Evolutionary conservation across 495 filamentous ascomycete genomes (phyloP).

Genomic region (Glutinoglossum americanum): DNA sequence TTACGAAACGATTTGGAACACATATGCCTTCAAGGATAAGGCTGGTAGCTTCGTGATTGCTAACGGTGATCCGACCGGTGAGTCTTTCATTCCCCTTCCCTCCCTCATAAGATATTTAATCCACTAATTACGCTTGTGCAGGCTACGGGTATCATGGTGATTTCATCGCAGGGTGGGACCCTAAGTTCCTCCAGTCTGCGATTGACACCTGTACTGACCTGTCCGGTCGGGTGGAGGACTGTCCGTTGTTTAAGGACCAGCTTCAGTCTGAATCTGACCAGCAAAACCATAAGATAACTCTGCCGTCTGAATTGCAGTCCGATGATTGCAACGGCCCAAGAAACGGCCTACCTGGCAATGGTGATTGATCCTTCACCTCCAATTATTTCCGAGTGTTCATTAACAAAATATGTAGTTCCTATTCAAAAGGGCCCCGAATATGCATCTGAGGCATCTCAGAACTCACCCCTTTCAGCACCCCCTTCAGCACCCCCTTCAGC

Average conservation of each 20-base stretch:
- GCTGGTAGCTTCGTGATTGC: slow-evolving; percentile 58
- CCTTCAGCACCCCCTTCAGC: not conserved
- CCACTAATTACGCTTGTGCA: slow-evolving; percentile 8
- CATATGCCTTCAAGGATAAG: slow-evolving; percentile 40
- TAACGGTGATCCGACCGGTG: slow-evolving; percentile 60
- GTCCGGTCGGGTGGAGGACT: slow-evolving; percentile 31
- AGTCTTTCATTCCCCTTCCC: not conserved
- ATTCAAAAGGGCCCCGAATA: slow-evolving; percentile 30
- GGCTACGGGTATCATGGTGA: slow-evolving; percentile 72
- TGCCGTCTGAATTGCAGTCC: slow-evolving; percentile 21
- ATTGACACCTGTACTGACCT: slow-evolving; percentile 27
- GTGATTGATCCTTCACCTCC: not conserved
- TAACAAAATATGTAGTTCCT: slow-evolving; percentile 12
- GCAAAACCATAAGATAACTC: slow-evolving; percentile 21
- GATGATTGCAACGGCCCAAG: slow-evolving; percentile 18
- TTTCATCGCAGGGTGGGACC: slow-evolving; percentile 67
- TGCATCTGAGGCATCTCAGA: slow-evolving; percentile 14
- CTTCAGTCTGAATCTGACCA: slow-evolving; percentile 17
- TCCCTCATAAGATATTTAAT: not conserved
- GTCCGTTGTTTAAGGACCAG: slow-evolving; percentile 36
- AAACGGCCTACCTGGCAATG: slow-evolving; percentile 27
- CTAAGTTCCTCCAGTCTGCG: slow-evolving; percentile 33
- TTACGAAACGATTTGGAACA: slow-evolving; percentile 77
- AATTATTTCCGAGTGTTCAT: not conserved
- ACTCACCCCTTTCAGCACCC: not conserved